Evolutionary conservation across 2,329 filamentous ascomycete genomes (phyloP).

Genomic region (Beauveria sp.): DNA sequence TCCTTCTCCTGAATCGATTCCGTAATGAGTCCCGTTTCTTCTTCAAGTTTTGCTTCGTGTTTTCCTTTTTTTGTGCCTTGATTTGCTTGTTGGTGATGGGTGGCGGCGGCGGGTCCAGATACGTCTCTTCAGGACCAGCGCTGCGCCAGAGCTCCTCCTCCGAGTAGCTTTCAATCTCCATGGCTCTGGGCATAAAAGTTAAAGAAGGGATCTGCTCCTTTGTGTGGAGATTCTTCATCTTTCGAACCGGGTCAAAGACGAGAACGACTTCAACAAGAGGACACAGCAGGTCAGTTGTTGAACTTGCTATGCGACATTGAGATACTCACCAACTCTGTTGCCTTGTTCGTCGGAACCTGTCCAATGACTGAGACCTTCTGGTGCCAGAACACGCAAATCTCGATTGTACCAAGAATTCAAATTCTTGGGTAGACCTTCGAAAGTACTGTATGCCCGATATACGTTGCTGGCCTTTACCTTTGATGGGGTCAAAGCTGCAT

Average conservation of each 20-base stretch:
- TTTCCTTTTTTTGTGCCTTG: constrained; percentile 15
- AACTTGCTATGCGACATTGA: too few species aligned
- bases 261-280: constrained; percentile 16
- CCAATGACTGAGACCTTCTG: constrained; percentile 21
- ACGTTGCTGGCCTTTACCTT: constrained; percentile 20
- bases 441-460: constrained; percentile 22
- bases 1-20: background rate
- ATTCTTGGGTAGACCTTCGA: constrained; percentile 19
- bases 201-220: constrained; percentile 16
- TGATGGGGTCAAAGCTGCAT: background rate
- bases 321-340: constrained; percentile 16
- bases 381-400: constrained; percentile 21
- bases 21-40: constrained; percentile 8
- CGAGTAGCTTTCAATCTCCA: constrained; percentile 22
- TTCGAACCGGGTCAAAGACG: constrained; percentile 17
- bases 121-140: constrained; percentile 19
- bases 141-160: constrained; percentile 21
- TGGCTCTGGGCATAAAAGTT: constrained; percentile 22
- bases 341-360: constrained; percentile 15
- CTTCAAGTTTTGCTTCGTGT: constrained; percentile 7
- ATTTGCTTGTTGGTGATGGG: constrained; percentile 13
- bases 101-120: constrained; percentile 20
- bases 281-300: background rate
- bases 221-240: constrained; percentile 18
- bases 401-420: constrained; percentile 18